Conservation (phyloP, 495 filamentous ascomycete species). For the Hypomontagnella submonticulosa region DNA sequence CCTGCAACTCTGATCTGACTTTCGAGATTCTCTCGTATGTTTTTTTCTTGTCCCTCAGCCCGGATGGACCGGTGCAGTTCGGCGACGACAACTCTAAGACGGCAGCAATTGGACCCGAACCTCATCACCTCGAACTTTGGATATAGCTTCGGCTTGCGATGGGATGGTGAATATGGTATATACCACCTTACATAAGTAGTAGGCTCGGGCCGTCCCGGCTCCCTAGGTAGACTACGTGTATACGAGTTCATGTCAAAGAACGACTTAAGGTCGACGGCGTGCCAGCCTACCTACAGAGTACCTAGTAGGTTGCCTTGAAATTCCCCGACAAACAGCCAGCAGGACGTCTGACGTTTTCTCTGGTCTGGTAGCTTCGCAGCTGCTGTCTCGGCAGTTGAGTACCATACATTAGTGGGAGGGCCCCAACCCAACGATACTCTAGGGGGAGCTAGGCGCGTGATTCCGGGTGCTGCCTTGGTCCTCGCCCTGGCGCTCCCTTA, state of each 20-base stretch:
- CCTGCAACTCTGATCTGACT: constrained; percentile 35
- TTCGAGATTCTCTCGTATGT: constrained; percentile 29
- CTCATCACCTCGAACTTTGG: constrained; percentile 7
- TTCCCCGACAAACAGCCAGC: constrained; percentile 25
- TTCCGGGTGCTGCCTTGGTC: constrained; percentile 28
- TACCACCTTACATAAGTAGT: constrained; percentile 41
- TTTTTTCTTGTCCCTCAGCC: constrained; percentile 9
- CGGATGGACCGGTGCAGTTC: constrained; percentile 11
- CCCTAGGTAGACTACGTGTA: constrained; percentile 10
- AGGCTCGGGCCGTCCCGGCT: constrained; percentile 29
- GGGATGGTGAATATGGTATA: constrained; percentile 19
- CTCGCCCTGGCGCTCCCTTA: neutral
- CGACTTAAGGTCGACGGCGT: constrained; percentile 3
- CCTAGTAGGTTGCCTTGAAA: constrained; percentile 22
- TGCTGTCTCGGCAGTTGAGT: constrained; percentile 42
- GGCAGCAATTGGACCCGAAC: constrained; percentile 5
- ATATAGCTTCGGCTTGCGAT: constrained; percentile 19
- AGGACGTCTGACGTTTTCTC: constrained; percentile 8
- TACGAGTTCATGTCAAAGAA: neutral
- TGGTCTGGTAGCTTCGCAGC: constrained; percentile 18
- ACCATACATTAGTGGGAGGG: constrained; percentile 25
- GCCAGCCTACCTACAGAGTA: neutral
- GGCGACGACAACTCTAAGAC: constrained; percentile 9
- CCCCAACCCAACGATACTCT: constrained; percentile 2
- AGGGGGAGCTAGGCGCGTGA: constrained; percentile 35